A percentile compares a stretch with the other conserved stretches of the same genome.
Conservation (phyloP, 2,329 filamentous ascomycete species). For the Xylaria sp. region DNA sequence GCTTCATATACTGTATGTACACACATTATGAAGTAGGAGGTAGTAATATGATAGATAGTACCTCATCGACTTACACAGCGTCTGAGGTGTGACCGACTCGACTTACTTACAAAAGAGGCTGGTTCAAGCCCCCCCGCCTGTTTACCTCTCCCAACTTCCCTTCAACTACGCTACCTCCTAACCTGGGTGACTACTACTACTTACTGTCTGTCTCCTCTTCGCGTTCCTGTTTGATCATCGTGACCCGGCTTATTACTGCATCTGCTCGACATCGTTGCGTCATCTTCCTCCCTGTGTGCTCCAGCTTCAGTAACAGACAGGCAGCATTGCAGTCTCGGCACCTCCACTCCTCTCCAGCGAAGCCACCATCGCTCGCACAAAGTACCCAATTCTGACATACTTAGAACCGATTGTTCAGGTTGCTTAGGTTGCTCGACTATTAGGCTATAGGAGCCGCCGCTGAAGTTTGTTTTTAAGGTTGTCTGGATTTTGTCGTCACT, state of each 20-base stretch:
- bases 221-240: constrained; percentile 21
- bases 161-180: background rate
- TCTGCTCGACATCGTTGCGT: constrained; percentile 18
- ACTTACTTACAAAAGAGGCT: constrained; percentile 13
- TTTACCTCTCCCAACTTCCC: background rate
- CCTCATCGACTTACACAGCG: constrained; percentile 2
- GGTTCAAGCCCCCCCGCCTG: constrained; percentile 4
- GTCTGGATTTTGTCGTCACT: constrained; percentile 4
- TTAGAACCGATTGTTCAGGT: background rate
- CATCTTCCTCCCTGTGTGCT: background rate
- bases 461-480: background rate
- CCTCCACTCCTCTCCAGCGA: constrained; percentile 25
- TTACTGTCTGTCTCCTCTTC: constrained; percentile 4
- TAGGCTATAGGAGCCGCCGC: background rate
- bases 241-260: constrained; percentile 22
- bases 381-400: background rate
- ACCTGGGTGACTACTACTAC: too few relatives aligned
- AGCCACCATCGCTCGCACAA: background rate
- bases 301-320: background rate
- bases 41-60: background rate
- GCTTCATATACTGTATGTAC: too few relatives aligned
- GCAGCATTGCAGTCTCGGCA: constrained; percentile 23
- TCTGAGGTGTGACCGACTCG: background rate
- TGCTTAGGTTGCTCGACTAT: background rate
- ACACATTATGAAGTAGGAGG: background rate